These are phyloP conservation scores for Phytophthora foliorum DNA, from an alignment of 352 stramenopile species.

Conservation along the genomic window DNA sequence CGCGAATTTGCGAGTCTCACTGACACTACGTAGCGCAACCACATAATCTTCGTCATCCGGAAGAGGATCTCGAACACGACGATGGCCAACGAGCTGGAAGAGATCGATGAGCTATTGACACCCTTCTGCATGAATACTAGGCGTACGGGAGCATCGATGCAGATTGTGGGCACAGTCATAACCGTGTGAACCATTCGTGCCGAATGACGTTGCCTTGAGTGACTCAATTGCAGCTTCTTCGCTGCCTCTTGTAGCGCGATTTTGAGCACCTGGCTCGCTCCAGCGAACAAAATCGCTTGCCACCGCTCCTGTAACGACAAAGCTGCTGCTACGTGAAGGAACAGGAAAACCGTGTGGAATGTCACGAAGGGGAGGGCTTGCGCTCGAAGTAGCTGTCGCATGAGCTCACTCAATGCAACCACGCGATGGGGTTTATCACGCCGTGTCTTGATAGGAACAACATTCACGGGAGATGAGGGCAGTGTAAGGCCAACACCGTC, in stretches of 20 bases:
- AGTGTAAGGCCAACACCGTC: not conserved
- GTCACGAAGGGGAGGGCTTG: slow-evolving; percentile 18
- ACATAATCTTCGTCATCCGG: slow-evolving; percentile 45
- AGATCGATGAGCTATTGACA: slow-evolving; percentile 12
- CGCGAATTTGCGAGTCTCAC: slow-evolving; percentile 32
- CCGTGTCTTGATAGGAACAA: not conserved
- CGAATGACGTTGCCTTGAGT: slow-evolving; percentile 25
- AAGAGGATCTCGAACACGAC: slow-evolving; percentile 47
- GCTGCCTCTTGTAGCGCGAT: slow-evolving; percentile 42
- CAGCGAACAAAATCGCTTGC: slow-evolving; percentile 37
- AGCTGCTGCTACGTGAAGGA: slow-evolving; percentile 32
- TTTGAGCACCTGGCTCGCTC: slow-evolving; percentile 39
- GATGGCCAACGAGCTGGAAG: slow-evolving; percentile 36
- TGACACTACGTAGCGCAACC: slow-evolving; percentile 33
- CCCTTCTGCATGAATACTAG: slow-evolving; percentile 47
- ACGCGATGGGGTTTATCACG: not conserved
- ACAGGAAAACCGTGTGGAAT: slow-evolving; percentile 28
- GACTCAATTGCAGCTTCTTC: slow-evolving; percentile 35
- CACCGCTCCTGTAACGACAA: slow-evolving; percentile 32
- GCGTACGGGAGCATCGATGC: slow-evolving; percentile 45
- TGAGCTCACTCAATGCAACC: slow-evolving; percentile 7
- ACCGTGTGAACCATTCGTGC: slow-evolving; percentile 31
- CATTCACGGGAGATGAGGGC: not conserved
- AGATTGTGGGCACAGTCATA: slow-evolving; percentile 44
- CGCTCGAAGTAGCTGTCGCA: slow-evolving; percentile 14